phyloP scores from a whole-genome alignment of 2,329 filamentous ascomycete genomes.

The Neonectria coccinea region DNA sequence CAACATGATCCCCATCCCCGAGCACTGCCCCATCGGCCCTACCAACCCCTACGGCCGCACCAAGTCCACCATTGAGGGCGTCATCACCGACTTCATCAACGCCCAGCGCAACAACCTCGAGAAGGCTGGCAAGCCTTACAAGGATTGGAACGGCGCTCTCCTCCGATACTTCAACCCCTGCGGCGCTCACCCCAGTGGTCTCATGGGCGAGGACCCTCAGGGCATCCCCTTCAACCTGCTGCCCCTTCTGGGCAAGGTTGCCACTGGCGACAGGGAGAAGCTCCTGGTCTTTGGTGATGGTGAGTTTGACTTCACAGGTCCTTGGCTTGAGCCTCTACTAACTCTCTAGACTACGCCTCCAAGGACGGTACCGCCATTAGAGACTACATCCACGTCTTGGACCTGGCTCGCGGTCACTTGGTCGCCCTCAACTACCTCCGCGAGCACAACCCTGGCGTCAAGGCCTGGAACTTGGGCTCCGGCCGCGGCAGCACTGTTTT shows the following conservation, averaged over 20 bases:
- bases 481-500: slow-evolving; percentile 95
- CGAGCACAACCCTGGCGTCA: slow-evolving; percentile 85
- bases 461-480: slow-evolving; percentile 96
- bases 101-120: slow-evolving; percentile 85
- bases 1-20: slow-evolving; percentile 99
- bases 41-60: slow-evolving; percentile 99
- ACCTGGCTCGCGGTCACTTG: slow-evolving; percentile 87
- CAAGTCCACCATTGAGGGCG: slow-evolving; percentile 89
- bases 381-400: slow-evolving; percentile 97
- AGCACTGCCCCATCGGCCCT: slow-evolving; percentile 93
- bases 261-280: slow-evolving; percentile 94
- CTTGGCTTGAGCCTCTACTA: slow-evolving; percentile 24
- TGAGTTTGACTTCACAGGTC: slow-evolving; percentile 57
- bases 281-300: slow-evolving; percentile 93
- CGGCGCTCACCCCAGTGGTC: slow-evolving; percentile 91
- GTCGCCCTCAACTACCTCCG: slow-evolving; percentile 91
- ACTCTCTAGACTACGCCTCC: slow-evolving; percentile 81
- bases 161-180: slow-evolving; percentile 98
- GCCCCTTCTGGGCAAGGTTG: slow-evolving; percentile 93
- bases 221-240: slow-evolving; percentile 96
- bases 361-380: slow-evolving; percentile 93
- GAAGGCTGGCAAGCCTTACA: slow-evolving; percentile 81
- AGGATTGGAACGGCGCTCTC: slow-evolving; percentile 92
- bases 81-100: slow-evolving; percentile 91
- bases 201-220: slow-evolving; percentile 98